Evolutionary conservation across 495 filamentous ascomycete species (phyloP), one percentile per base, ranked within the genome.

Genomic region (Aspergillus campestris): DNA sequence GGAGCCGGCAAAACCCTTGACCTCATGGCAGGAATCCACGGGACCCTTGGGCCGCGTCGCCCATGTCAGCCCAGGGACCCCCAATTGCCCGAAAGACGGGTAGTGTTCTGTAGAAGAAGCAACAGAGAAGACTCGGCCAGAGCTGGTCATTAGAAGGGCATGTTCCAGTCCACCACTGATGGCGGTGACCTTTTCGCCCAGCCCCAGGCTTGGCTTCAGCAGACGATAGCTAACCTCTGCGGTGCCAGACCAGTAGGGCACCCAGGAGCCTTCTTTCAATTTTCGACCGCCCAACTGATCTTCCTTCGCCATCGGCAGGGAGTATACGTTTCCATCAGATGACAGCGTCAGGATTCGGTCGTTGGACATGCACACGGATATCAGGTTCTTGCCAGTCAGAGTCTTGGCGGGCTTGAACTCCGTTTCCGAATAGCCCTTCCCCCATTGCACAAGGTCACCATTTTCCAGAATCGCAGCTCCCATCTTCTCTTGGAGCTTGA

Each of bases 361-460:
- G 41, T 74, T 69, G 1, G 89, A 94, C 43, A 95, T 65, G 13
- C 76, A 73, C 15, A 95, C 61, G 13, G 82, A 82, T 28, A 66
- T 65, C 40, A 98, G 62, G 51, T 91, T 77, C 61, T 94, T 95
- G 38, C 91, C 92, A 31, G 68, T 80, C 30, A 98, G 60, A 10
- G 91, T 96, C 48, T 71, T 65, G 3, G 72, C 75, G 0, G 92
- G 92, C 4, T 72, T 59, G 35, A 52, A 72, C 30, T 66, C 59
- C 1, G 73, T 67, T 35, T 69, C 66, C 8, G 82, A 83, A 59
- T 82, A 96, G 13, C 73, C 87, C 18, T 69, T 74, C 3, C 92
- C 92, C 92, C 92, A 98, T 64, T 95, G 90, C 11, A 96, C 70
- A 10, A 98, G 67, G 59, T 97, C 86, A 4, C 92, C 92, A 35